These are phyloP conservation scores for Croton laevigatus DNA, from an alignment of 441 rosid genomes.

Conservation along the genomic window DNA sequence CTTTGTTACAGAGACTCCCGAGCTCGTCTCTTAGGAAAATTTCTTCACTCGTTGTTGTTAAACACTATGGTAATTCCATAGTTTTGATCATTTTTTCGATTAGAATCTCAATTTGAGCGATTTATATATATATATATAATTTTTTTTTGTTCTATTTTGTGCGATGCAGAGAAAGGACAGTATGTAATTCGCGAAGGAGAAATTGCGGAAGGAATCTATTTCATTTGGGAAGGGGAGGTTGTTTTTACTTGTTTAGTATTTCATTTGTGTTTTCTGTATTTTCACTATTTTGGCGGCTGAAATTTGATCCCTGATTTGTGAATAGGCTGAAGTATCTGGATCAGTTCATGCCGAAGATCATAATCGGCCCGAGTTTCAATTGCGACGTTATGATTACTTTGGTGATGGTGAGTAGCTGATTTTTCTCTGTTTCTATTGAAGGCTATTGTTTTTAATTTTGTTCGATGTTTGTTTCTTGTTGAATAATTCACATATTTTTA, in stretches of 20 bases:
- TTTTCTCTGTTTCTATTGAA: background rate
- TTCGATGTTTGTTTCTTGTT: background rate
- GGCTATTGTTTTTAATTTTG: background rate
- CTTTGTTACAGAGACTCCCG: slow-evolving; percentile 75
- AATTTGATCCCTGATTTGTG: background rate
- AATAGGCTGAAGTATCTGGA: slow-evolving; percentile 77
- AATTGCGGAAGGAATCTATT: slow-evolving; percentile 71
- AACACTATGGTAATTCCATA: slow-evolving; percentile 47
- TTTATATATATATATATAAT: background rate
- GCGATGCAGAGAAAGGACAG: slow-evolving; percentile 60
- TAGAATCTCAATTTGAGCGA: background rate
- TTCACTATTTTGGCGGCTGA: background rate
- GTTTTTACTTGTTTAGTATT: background rate
- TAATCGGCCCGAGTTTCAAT: slow-evolving; percentile 60
- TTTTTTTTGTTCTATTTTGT: background rate
- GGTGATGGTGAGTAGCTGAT: slow-evolving; percentile 57
- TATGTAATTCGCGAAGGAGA: slow-evolving; percentile 69
- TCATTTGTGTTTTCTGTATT: background rate
- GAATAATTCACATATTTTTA: background rate
- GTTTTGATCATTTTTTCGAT: background rate
- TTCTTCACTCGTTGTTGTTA: slow-evolving; percentile 47
- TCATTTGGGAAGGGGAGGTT: slow-evolving; percentile 91
- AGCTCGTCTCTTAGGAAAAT: slow-evolving; percentile 67
- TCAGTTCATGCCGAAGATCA: slow-evolving; percentile 59
- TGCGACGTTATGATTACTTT: slow-evolving; percentile 80